Percentiles rank a stretch among this genome's conserved stretches.
phyloP scores from a whole-genome alignment of 2,329 filamentous ascomycete species.

The Botrytis hyacinthi region DNA sequence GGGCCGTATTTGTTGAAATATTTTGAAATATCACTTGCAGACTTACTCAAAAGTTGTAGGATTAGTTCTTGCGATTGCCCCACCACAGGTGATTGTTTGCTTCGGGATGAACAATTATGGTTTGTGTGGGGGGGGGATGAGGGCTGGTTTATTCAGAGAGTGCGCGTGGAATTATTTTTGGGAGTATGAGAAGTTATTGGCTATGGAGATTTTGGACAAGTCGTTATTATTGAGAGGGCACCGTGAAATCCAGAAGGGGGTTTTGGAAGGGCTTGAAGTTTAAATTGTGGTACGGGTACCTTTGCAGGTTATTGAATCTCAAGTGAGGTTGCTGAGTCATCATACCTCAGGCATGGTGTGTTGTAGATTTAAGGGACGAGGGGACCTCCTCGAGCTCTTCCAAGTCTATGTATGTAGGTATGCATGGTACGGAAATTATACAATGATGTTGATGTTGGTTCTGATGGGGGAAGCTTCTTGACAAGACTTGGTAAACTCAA shows the following conservation, averaged over 20 bases:
- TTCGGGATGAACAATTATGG: slow-evolving; percentile 21
- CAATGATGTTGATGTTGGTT: not conserved
- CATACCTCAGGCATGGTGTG: not conserved
- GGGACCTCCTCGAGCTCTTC: not conserved
- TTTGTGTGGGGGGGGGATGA: slow-evolving; percentile 16
- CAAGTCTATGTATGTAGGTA: not conserved
- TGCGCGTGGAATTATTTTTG: slow-evolving; percentile 8
- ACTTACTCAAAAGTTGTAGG: slow-evolving; percentile 20
- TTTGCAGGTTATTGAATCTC: slow-evolving; percentile 2
- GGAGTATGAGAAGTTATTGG: slow-evolving; percentile 9
- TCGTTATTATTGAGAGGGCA: slow-evolving; percentile 15
- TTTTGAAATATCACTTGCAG: slow-evolving; percentile 6
- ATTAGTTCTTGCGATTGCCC: slow-evolving; percentile 31
- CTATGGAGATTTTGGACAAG: slow-evolving; percentile 3
- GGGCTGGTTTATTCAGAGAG: slow-evolving; percentile 3
- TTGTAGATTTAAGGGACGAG: not conserved
- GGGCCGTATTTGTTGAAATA: not conserved
- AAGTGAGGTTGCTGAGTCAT: slow-evolving; percentile 16
- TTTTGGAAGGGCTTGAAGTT: slow-evolving; percentile 4
- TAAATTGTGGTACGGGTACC: slow-evolving; percentile 9
- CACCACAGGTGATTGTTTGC: slow-evolving; percentile 36
- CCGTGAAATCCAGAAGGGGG: slow-evolving; percentile 12
- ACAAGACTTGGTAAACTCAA: fast-evolving
- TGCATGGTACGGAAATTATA: too few species aligned
- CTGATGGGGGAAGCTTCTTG: not conserved